Percentiles rank a stretch among this genome's conserved stretches.
These are phyloP conservation scores for Citrus mangshanensis DNA, from an alignment of 345 rosid species.

Conservation along the genomic window DNA sequence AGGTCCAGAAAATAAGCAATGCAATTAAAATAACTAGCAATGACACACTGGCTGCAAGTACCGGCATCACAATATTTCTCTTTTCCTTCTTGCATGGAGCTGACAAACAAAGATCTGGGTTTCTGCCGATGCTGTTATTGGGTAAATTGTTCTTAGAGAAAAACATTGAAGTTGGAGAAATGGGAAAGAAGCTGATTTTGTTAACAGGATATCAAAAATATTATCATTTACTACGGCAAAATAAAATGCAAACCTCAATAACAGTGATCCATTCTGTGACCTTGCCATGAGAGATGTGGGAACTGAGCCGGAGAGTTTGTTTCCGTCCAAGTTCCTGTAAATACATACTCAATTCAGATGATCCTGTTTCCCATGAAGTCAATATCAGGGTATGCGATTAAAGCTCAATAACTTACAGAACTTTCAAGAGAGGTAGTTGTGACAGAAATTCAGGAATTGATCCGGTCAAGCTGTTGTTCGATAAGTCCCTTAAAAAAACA, in stretches of 20 bases:
- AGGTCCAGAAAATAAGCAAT: constrained; percentile 11
- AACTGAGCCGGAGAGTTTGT: constrained; percentile 29
- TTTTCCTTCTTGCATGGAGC: constrained; percentile 34
- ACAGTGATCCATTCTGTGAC: constrained; percentile 8
- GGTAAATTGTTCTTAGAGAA: not conserved
- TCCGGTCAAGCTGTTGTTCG: constrained; percentile 47
- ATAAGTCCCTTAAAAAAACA: constrained; percentile 26
- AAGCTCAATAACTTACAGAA: constrained; percentile 30
- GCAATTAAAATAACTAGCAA: constrained; percentile 12
- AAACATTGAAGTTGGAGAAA: not conserved
- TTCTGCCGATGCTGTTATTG: constrained; percentile 37
- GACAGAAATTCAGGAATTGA: constrained; percentile 42
- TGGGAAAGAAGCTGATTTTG: not conserved
- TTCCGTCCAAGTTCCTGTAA: constrained; percentile 31
- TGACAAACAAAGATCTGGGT: constrained; percentile 36
- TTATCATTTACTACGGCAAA: not conserved
- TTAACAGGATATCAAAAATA: not conserved
- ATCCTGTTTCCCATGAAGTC: not conserved
- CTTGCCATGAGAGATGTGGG: constrained; percentile 24
- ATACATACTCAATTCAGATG: not conserved
- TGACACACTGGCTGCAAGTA: constrained; percentile 14
- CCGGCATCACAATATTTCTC: constrained; percentile 9
- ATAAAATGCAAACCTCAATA: constrained; percentile 20
- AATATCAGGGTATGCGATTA: not conserved
- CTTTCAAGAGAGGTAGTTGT: constrained; percentile 29